phyloP scores from a whole-genome alignment of 192 early-diverging fungal genomes.

The Lunasporangiospora selenospora region DNA sequence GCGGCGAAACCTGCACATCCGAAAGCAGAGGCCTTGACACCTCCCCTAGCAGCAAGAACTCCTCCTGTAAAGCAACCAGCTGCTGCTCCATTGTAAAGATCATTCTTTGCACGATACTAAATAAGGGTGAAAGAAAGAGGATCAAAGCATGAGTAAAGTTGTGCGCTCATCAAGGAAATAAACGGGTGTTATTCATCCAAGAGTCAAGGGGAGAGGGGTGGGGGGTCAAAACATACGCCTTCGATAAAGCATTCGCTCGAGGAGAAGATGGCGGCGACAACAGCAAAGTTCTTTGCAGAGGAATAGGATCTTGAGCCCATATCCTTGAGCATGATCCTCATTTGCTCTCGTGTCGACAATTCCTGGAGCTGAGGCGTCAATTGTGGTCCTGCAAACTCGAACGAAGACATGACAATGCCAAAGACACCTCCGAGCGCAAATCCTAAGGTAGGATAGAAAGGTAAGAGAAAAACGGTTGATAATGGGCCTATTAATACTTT shows the following conservation, averaged over 20 bases:
- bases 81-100: conserved; percentile 87
- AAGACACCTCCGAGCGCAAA: conserved; percentile 91
- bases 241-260: conserved; percentile 96
- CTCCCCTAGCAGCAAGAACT: conserved; percentile 74
- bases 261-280: conserved; percentile 91
- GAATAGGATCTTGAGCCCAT: conserved; percentile 85
- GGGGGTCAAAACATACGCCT: conserved; percentile 72
- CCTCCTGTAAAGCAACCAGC: conserved; percentile 96
- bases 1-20: conserved; percentile 96
- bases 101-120: conserved; percentile 94
- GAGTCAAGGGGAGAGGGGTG: neutral
- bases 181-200: neutral
- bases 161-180: neutral
- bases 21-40: conserved; percentile 73
- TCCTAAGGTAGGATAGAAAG: conserved; percentile 53
- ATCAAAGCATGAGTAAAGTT: neutral
- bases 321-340: conserved; percentile 84
- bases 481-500: no score
- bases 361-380: conserved; percentile 68
- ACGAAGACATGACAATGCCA: conserved; percentile 91
- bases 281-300: conserved; percentile 92
- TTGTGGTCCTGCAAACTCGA: conserved; percentile 84
- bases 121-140: neutral
- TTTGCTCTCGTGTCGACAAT: conserved; percentile 83
- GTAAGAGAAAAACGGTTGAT: neutral